These are phyloP conservation scores for Alternaria dauci DNA, from an alignment of 2,329 filamentous ascomycete genomes.

Conservation along the genomic window DNA sequence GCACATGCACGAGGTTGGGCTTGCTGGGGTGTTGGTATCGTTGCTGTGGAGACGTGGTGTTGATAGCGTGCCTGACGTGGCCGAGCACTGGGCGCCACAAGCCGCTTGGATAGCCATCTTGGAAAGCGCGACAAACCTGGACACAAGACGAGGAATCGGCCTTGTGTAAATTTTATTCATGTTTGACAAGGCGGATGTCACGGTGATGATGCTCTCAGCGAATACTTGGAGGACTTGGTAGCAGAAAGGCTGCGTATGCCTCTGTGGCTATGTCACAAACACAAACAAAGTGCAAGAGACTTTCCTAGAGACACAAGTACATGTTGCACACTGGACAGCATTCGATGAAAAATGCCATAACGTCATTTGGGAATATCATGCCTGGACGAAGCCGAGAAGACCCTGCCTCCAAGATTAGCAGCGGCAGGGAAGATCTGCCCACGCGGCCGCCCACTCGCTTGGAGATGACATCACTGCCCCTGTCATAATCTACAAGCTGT, in stretches of 20 bases:
- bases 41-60: conserved; percentile 43
- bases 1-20: conserved; percentile 27
- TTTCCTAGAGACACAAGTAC: neutral
- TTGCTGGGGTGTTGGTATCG: conserved; percentile 20
- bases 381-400: conserved; percentile 1
- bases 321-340: neutral
- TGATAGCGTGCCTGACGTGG: conserved; percentile 40
- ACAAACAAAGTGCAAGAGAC: neutral
- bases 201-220: conserved; percentile 2
- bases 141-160: neutral
- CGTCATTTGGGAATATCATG: conserved; percentile 9
- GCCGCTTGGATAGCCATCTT: conserved; percentile 20
- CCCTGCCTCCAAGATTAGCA: conserved; percentile 12
- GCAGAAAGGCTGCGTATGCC: neutral
- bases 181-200: conserved; percentile 7
- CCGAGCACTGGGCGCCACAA: conserved; percentile 25
- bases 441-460: conserved; percentile 10
- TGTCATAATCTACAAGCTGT: conserved; percentile 1
- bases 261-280: neutral
- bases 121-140: conserved; percentile 14
- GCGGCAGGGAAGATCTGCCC: conserved; percentile 16
- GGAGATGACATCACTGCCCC: conserved; percentile 36
- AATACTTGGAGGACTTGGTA: conserved; percentile 6
- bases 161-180: conserved; percentile 1
- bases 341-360: neutral